These are phyloP conservation scores for Myrmaecium sp. DNA, from an alignment of 2,329 filamentous ascomycete species.

Conservation along the genomic window DNA sequence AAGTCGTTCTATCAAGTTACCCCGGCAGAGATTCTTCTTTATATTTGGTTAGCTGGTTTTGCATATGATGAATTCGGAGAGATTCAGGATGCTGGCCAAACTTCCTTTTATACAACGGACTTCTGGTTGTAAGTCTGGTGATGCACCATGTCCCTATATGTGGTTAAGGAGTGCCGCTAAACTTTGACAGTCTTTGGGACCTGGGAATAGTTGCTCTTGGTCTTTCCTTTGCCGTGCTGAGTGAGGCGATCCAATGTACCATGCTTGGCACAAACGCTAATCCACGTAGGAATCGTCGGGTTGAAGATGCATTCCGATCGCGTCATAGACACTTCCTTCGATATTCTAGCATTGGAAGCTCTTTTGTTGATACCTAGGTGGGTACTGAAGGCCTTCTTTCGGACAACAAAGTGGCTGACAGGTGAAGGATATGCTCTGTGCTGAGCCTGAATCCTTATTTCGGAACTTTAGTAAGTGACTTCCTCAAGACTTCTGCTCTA, in stretches of 20 bases:
- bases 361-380: conserved; percentile 69
- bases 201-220: conserved; percentile 52
- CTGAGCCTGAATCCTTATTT: conserved; percentile 80
- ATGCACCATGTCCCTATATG: too few species aligned
- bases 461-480: conserved; percentile 50
- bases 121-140: too few species aligned
- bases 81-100: conserved; percentile 63
- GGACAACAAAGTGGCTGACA: conserved; percentile 6
- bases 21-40: conserved; percentile 52
- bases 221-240: conserved; percentile 49
- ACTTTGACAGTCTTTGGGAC: conserved; percentile 63
- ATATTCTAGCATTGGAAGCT: conserved; percentile 76
- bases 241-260: conserved; percentile 33
- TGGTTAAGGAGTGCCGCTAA: conserved; percentile 62
- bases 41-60: conserved; percentile 76
- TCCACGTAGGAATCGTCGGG: conserved; percentile 43
- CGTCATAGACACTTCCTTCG: conserved; percentile 67
- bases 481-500: background rate
- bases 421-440: conserved; percentile 58
- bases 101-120: conserved; percentile 38
- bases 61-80: conserved; percentile 64
- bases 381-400: conserved; percentile 6
- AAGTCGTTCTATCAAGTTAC: conserved; percentile 51
- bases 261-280: conserved; percentile 1
- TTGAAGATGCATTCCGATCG: conserved; percentile 40